A percentile compares a stretch with the other conserved stretches of the same genome.
Evolutionary conservation across 192 early-diverging fungal genomes (phyloP).

Genomic region (Funneliformis mosseae): DNA sequence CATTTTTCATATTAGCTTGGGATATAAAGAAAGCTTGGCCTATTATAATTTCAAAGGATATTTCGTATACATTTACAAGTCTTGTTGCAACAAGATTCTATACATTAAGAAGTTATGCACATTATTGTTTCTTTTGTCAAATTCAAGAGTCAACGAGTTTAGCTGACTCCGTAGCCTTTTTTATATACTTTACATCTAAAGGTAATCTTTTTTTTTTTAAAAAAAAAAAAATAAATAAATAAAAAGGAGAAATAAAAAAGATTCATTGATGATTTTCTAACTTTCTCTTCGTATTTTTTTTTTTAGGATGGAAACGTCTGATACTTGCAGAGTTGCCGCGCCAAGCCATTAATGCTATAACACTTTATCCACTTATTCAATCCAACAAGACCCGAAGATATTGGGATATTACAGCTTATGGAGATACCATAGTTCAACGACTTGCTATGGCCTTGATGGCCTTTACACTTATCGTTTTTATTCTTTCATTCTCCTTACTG

Average conservation of each 20-base stretch:
- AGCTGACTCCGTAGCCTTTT: slow-evolving; percentile 76
- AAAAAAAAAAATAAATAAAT: background rate
- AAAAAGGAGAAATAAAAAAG: background rate
- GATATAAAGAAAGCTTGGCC: slow-evolving; percentile 69
- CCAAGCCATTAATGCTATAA: slow-evolving; percentile 66
- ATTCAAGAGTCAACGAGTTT: slow-evolving; percentile 67
- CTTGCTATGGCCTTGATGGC: slow-evolving; percentile 42
- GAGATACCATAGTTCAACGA: slow-evolving; percentile 18
- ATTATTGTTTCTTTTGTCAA: slow-evolving; percentile 81
- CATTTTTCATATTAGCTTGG: slow-evolving; percentile 65
- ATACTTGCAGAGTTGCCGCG: slow-evolving; percentile 83
- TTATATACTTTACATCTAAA: slow-evolving; percentile 85
- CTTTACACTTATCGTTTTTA: slow-evolving; percentile 69
- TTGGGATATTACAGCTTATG: slow-evolving; percentile 17
- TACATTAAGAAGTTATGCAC: slow-evolving; percentile 68
- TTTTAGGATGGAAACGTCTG: slow-evolving; percentile 79
- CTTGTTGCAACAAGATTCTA: slow-evolving; percentile 78
- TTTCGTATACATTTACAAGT: slow-evolving; percentile 76
- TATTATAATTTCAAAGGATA: slow-evolving; percentile 72
- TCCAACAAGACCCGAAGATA: slow-evolving; percentile 6
- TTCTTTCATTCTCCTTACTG: slow-evolving; percentile 55
- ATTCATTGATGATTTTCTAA: background rate
- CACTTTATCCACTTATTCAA: slow-evolving; percentile 48
- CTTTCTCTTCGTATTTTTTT: background rate
- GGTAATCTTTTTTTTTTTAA: slow-evolving; percentile 45